Evolutionary conservation across 208 protist genomes (phyloP).

Genomic region (Acanthamoeba castellanii): DNA sequence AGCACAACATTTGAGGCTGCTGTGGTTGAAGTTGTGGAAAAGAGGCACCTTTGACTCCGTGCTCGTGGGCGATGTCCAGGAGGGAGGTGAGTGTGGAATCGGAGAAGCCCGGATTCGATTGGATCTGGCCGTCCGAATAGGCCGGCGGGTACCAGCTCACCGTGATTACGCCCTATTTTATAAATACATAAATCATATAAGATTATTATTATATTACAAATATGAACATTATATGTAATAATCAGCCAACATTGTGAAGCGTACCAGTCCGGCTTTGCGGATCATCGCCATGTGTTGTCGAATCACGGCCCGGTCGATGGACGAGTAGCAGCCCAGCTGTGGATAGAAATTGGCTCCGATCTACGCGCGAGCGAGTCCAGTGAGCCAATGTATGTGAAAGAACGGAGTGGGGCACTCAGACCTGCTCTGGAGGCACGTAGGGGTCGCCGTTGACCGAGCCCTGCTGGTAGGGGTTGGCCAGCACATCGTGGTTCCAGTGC

Average conservation of each 20-base stretch:
- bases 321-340: slow-evolving; percentile 72
- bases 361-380: neutral
- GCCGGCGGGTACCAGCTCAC: slow-evolving; percentile 73
- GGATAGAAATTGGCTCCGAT: slow-evolving; percentile 82
- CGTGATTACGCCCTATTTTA: slow-evolving; percentile 30
- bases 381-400: neutral
- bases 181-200: no score
- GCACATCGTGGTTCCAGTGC: slow-evolving; percentile 48
- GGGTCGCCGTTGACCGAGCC: neutral
- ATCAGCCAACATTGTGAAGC: neutral
- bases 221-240: neutral
- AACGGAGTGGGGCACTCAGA: neutral
- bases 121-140: slow-evolving; percentile 53
- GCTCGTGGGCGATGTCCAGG: slow-evolving; percentile 20
- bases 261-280: slow-evolving; percentile 32
- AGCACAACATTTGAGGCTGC: neutral
- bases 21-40: neutral
- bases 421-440: neutral
- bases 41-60: slow-evolving; percentile 26
- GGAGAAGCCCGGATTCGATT: slow-evolving; percentile 29
- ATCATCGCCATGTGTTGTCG: slow-evolving; percentile 72
- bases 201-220: neutral
- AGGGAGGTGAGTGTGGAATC: neutral
- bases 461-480: slow-evolving; percentile 12
- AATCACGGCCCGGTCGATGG: slow-evolving; percentile 15